These are phyloP conservation scores for Fragilaria crotonensis DNA, from an alignment of 108 stramenopile genomes.

Conservation along the genomic window DNA sequence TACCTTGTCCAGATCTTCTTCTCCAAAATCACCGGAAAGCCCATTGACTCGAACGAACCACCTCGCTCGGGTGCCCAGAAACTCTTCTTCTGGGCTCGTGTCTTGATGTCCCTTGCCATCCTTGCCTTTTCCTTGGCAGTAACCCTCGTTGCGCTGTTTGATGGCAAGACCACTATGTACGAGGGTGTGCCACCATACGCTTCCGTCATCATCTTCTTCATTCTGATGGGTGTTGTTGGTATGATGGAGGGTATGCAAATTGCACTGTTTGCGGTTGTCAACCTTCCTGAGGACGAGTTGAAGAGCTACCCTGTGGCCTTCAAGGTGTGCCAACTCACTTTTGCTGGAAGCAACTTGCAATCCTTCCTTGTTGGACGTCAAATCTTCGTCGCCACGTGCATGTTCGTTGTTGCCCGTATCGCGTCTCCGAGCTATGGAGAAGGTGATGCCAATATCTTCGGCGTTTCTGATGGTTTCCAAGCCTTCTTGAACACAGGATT, in stretches of 20 bases:
- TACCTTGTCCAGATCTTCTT: slow-evolving; percentile 25
- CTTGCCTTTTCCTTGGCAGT: slow-evolving; percentile 44
- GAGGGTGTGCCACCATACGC: slow-evolving; percentile 37
- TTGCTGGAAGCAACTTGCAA: slow-evolving; percentile 18
- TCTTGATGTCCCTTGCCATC: slow-evolving; percentile 25
- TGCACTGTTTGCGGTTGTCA: slow-evolving; percentile 71
- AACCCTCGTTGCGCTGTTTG: too few relatives aligned
- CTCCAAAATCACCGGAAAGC: too few relatives aligned
- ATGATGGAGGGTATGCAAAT: too few relatives aligned
- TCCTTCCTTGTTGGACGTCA: slow-evolving; percentile 26
- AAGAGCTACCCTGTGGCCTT: slow-evolving; percentile 5
- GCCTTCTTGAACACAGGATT: slow-evolving; percentile 34
- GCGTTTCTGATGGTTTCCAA: slow-evolving; percentile 25
- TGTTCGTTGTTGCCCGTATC: slow-evolving; percentile 26
- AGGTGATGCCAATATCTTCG: slow-evolving; percentile 21
- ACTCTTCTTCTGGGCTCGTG: slow-evolving; percentile 52
- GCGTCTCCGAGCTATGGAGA: slow-evolving; percentile 2
- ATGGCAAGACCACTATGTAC: slow-evolving; percentile 58
- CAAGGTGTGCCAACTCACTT: slow-evolving; percentile 11
- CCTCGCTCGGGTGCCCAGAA: slow-evolving; percentile 25
- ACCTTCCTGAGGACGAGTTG: slow-evolving; percentile 28
- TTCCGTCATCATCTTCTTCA: slow-evolving; percentile 58
- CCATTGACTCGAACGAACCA: slow-evolving; percentile 40
- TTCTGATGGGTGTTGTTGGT: slow-evolving; percentile 68
- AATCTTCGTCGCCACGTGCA: too few relatives aligned